Evolutionary conservation across 2,329 filamentous ascomycete species (phyloP), one percentile per base, ranked within the genome.

Genomic region (Clonostachys sp.): DNA sequence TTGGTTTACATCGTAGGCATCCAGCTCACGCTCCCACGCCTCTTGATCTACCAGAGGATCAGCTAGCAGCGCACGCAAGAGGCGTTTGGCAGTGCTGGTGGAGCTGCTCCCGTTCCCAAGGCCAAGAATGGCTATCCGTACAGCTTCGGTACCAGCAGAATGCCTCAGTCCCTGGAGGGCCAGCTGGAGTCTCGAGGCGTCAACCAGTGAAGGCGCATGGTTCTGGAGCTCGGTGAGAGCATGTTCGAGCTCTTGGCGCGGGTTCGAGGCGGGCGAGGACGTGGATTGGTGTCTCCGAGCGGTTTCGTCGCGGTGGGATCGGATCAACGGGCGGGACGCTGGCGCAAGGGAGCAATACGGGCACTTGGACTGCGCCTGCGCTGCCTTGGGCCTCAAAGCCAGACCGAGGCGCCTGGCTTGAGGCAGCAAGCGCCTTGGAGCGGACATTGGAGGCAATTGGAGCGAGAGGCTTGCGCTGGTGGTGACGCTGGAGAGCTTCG

Each of bases 161-260:
- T 85, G 78, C 34, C 77, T 74, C 50, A 86, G 62, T 18, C 86
- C 83, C 52, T 81, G 77, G 18, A 89, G 67, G 12, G 87, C 87
- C 55, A 92, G 77, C 63, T 89, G 84, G 42, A 91, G 61, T 47
- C 85, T 75, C 33, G 86, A 81, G n/a, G 85, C 74, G 57, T 86
- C 86, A 46, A 87, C 74, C 55, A 83, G 77, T 49, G 74, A 77
- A 20, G 80, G 74, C 3, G 82, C 81, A 44, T 79, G 70, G 45
- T 77, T 78, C 56, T 86, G 76, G 4, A 92, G 72, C 18, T 79
- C 74, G 2, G 74, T 62, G 1, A 91, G 70, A 3, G 80, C 71
- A 41, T 74, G 65, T 51, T 85, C 74, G 6, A 89, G 77, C 53
- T 86, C 77, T 47, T 67, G 57, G 39, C 77, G 71, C 13, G 71